These are phyloP conservation scores for Diphasiastrum complanatum DNA, from an alignment of 83 land plant species.

Conservation along the genomic window DNA sequence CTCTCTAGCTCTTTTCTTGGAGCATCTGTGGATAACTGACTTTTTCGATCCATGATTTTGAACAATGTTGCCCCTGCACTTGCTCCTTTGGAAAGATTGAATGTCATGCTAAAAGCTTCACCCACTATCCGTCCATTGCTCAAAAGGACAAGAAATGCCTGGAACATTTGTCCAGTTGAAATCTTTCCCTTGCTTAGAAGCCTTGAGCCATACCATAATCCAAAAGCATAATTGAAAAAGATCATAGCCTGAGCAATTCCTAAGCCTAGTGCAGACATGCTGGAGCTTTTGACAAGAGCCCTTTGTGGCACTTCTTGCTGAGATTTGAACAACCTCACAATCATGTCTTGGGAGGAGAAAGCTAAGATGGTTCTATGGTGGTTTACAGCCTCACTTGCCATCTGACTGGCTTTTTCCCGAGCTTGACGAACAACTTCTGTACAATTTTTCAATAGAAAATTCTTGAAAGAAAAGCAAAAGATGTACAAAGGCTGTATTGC, in stretches of 20 bases:
- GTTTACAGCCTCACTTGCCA: conserved; percentile 24
- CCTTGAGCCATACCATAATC: conserved; percentile 22
- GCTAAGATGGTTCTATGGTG: conserved; percentile 26
- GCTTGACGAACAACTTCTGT: conserved; percentile 2
- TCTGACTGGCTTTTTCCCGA: conserved; percentile 14
- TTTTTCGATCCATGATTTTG: conserved; percentile 12
- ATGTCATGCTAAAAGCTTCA: conserved; percentile 19
- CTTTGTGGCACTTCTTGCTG: neutral
- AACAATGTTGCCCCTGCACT: conserved; percentile 5
- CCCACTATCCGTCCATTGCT: conserved; percentile 20
- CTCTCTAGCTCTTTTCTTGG: neutral
- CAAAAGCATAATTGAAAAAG: conserved; percentile 9
- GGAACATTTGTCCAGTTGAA: conserved; percentile 14
- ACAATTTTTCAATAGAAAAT: neutral
- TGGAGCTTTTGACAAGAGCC: conserved; percentile 3
- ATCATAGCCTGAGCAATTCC: conserved; percentile 16
- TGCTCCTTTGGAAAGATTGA: conserved; percentile 18
- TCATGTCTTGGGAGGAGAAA: conserved; percentile 18
- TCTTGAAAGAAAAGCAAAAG: conserved; percentile 19
- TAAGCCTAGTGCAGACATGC: conserved; percentile 13
- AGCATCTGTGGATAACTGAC: neutral
- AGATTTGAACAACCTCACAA: conserved; percentile 7
- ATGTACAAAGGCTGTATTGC: conserved; percentile 20
- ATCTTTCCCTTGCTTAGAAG: conserved; percentile 7
- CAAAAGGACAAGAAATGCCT: conserved; percentile 17